Conservation (phyloP, 768 basidiomycete genomes). For the Tricholoma bakamatsutake region DNA sequence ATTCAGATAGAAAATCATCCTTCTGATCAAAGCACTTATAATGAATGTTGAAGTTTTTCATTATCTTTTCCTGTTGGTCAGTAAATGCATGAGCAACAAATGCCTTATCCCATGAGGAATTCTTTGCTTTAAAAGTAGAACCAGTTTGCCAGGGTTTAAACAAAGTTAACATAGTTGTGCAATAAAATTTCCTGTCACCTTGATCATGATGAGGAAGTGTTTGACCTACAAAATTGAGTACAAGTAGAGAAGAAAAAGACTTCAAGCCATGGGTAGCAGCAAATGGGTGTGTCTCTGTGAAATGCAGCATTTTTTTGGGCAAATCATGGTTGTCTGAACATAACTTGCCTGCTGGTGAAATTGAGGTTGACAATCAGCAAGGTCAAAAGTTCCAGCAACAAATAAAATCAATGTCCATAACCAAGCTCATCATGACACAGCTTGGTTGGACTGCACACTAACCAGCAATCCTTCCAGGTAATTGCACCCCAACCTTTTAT, state of each 20-base stretch:
- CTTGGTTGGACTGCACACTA: neutral
- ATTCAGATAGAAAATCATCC: slow-evolving; percentile 22
- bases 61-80: slow-evolving; percentile 10
- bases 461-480: neutral
- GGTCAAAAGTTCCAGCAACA: too few relatives aligned
- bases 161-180: slow-evolving; percentile 11
- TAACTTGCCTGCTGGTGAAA: too few relatives aligned
- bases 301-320: too few relatives aligned
- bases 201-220: slow-evolving; percentile 15
- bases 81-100: slow-evolving; percentile 15
- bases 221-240: too few relatives aligned
- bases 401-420: too few relatives aligned
- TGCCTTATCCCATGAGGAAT: slow-evolving; percentile 17
- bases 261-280: too few relatives aligned
- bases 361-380: too few relatives aligned
- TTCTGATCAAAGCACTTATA: slow-evolving; percentile 26
- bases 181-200: slow-evolving; percentile 25
- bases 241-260: too few relatives aligned
- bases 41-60: slow-evolving; percentile 22
- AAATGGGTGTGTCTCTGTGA: too few relatives aligned
- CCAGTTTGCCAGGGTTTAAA: slow-evolving; percentile 19
- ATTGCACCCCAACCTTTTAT: neutral
- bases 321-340: too few relatives aligned
- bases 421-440: neutral
- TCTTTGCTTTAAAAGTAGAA: slow-evolving; percentile 11